These are phyloP conservation scores for Ophiostoma sp. DNA, from an alignment of 2,329 filamentous ascomycete species.

Conservation along the genomic window DNA sequence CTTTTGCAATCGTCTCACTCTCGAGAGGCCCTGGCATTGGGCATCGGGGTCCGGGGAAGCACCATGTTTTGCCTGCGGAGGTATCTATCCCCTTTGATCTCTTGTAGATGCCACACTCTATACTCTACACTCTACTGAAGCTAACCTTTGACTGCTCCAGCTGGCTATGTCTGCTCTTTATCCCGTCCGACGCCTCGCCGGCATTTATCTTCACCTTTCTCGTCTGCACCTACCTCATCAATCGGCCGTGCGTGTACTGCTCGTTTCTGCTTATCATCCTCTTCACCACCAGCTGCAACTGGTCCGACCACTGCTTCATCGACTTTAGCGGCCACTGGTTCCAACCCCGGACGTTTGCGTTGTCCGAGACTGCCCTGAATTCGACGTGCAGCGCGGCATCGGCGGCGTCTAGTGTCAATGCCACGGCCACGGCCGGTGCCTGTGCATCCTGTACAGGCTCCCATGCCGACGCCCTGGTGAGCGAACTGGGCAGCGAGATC, in stretches of 20 bases:
- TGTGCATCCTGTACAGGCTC: background rate
- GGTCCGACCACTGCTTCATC: constrained; percentile 87
- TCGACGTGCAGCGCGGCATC: background rate
- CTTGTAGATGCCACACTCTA: background rate
- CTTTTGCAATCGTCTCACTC: background rate
- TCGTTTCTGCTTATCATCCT: constrained; percentile 92
- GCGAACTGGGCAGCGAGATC: constrained; percentile 11
- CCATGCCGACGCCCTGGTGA: background rate
- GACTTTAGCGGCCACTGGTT: constrained; percentile 93
- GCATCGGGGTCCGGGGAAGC: constrained; percentile 5
- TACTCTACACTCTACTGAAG: background rate
- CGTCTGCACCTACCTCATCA: constrained; percentile 89
- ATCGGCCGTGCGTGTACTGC: constrained; percentile 96
- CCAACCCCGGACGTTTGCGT: constrained; percentile 54
- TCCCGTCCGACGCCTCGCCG: constrained; percentile 78
- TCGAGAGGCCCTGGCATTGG: background rate
- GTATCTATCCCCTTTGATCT: constrained; percentile 35
- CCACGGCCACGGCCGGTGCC: background rate
- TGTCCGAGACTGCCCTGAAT: background rate
- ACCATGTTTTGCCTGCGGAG: constrained; percentile 63
- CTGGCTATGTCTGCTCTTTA: constrained; percentile 83
- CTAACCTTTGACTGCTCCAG: constrained; percentile 39
- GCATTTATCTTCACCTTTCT: constrained; percentile 86
- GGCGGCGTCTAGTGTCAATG: background rate
- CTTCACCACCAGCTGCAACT: constrained; percentile 60